These are phyloP conservation scores for Pseudozyma sp. DNA, from an alignment of 1,284 basidiomycete species.

Conservation along the genomic window DNA sequence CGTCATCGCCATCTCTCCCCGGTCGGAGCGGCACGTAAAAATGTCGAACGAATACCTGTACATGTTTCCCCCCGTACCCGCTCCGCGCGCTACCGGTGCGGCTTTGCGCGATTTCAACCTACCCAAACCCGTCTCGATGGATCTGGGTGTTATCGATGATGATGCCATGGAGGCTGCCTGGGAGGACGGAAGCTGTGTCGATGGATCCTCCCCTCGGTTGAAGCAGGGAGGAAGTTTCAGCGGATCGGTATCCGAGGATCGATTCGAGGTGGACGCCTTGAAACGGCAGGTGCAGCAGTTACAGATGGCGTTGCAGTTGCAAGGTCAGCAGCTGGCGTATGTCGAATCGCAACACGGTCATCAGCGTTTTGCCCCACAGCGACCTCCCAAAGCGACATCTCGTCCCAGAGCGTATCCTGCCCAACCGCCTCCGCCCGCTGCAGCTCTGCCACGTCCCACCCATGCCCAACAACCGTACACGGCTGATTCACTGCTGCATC, in stretches of 20 bases:
- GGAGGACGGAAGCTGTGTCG: slow-evolving; percentile 33
- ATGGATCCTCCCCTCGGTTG: slow-evolving; percentile 8
- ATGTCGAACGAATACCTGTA: not conserved
- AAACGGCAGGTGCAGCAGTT: slow-evolving; percentile 43
- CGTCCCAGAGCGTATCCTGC: not conserved
- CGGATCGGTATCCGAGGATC: not conserved
- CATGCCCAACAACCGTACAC: not conserved
- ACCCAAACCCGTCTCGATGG: not conserved
- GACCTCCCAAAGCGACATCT: not conserved
- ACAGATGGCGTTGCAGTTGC: slow-evolving; percentile 39
- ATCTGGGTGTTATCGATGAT: not conserved
- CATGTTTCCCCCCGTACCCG: slow-evolving; percentile 13
- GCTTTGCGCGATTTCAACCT: not conserved
- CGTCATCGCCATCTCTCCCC: slow-evolving; percentile 5
- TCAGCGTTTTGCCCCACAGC: not conserved
- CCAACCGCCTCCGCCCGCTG: not conserved
- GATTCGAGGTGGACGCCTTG: slow-evolving; percentile 38
- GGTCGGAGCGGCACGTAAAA: not conserved
- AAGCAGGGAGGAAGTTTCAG: not conserved
- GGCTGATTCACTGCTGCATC: slow-evolving; percentile 2
- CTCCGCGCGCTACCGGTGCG: slow-evolving; percentile 1
- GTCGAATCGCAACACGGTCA: slow-evolving; percentile 10
- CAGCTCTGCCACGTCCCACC: not conserved
- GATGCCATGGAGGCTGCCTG: slow-evolving; percentile 32
- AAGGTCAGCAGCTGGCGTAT: slow-evolving; percentile 17